A percentile compares a stretch with the other conserved stretches of the same genome.
Conservation (phyloP, 2,329 filamentous ascomycete species). For the Penicillium polonicum region DNA sequence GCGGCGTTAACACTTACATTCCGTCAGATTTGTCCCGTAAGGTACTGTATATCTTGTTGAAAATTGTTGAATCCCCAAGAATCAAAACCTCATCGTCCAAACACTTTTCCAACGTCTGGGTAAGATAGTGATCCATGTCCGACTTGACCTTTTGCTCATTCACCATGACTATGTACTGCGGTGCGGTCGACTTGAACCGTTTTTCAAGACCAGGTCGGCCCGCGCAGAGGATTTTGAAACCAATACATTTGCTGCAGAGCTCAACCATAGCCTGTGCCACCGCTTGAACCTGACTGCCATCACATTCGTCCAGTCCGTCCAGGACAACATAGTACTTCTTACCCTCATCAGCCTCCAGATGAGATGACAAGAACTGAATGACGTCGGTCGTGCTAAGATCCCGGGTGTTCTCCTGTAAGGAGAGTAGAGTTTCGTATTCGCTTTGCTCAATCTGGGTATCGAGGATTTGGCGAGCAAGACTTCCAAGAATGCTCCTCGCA, state of each 20-base stretch:
- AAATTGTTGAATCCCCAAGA: constrained; percentile 10
- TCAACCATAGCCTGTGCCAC: constrained; percentile 2
- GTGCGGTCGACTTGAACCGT: background rate
- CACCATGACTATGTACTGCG: background rate
- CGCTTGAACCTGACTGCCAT: background rate
- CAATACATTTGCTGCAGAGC: background rate
- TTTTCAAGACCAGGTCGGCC: constrained; percentile 17
- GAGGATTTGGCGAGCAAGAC: constrained; percentile 20
- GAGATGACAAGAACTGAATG: background rate
- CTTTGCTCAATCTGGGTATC: background rate
- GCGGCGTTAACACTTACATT: constrained; percentile 1
- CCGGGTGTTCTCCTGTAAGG: background rate
- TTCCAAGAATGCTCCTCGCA: constrained; percentile 21
- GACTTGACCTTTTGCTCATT: constrained; percentile 1
- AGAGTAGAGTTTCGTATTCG: background rate
- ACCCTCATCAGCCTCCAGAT: background rate
- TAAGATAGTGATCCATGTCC: constrained; percentile 14
- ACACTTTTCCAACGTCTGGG: background rate
- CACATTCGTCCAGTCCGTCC: constrained; percentile 9
- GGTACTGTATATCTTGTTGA: background rate
- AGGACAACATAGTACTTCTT: constrained; percentile 3
- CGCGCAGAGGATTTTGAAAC: constrained; percentile 17
- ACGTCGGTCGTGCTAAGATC: background rate
- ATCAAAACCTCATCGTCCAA: background rate
- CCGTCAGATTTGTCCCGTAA: background rate